Evolutionary conservation across 2,329 filamentous ascomycete species (phyloP).

Genomic region (Pseudogymnoascus sp.): DNA sequence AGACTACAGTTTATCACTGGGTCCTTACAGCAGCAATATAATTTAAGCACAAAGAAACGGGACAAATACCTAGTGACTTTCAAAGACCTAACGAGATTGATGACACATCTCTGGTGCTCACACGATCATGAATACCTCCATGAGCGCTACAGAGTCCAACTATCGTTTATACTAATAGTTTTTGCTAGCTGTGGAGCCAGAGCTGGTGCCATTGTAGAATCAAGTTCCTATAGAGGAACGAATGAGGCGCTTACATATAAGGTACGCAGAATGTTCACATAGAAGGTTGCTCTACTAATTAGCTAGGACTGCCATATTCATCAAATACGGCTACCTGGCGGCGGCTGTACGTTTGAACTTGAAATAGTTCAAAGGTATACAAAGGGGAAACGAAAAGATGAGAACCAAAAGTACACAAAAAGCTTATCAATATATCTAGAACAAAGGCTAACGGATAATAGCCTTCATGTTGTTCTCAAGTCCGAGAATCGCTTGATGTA

Average conservation of each 20-base stretch:
- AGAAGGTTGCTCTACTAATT: not conserved
- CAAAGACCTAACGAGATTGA: not conserved
- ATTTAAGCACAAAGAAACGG: not conserved
- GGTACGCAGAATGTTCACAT: not conserved
- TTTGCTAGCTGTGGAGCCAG: not conserved
- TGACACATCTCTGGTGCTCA: not conserved
- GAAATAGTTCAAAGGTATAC: not conserved
- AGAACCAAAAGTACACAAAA: too few species aligned
- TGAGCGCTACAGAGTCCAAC: not conserved
- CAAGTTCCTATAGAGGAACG: not conserved
- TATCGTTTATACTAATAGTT: not conserved
- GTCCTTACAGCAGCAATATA: not conserved
- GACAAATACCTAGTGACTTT: not conserved
- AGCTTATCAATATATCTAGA: too few species aligned
- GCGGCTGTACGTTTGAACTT: not conserved
- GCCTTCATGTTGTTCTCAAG: too few species aligned
- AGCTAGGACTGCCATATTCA: too few species aligned
- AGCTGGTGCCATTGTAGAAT: conserved; percentile 1
- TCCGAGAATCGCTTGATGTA: not conserved
- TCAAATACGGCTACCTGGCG: too few species aligned
- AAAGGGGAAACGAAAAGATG: too few species aligned
- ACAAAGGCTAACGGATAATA: too few species aligned
- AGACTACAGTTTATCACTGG: not conserved
- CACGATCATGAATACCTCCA: not conserved
- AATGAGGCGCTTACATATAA: not conserved